Evolutionary conservation across 2,329 filamentous ascomycete species (phyloP), one percentile per base, ranked within the genome.

Genomic region (Massarina eburnea): DNA sequence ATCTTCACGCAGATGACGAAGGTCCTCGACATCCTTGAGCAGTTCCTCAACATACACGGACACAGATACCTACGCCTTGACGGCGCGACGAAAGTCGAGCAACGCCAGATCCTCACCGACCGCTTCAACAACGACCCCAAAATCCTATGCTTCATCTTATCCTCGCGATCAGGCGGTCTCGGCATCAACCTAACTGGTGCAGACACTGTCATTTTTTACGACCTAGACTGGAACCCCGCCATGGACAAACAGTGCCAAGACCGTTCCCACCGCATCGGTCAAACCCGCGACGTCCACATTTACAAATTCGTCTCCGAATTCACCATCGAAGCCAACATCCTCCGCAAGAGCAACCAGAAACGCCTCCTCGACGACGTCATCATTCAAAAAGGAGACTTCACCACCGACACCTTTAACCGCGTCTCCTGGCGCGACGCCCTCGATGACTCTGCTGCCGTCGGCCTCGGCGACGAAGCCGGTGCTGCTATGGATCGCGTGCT

Each of bases 1-100:
- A 99, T 99, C 67, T 99, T 99, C 71, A 97, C 95, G 0, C 94
- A 99, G 65, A 99, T 99, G 94, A 97, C 94, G 37, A 96, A 95
- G 68, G 94, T 97, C 36, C 80, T 99, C 15, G 92, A 99, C 68
- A 95, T 99, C 44, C 79, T 99, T 2, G 94, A 99, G 69, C 91
- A 94, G 58, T 99, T 99, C 66, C 82, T 99, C 57, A 97, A 96
- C 65, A 96, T 99, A 40, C 92, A 99, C 61, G 92, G 92, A 0
- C 89, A 97, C 74, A 94, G 95, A 45, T 99, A 99, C 66, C 81
- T 99, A 15, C 90, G 94, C 17, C 81, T 99, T 4, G 94, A 99
- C 65, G 94, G 94, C n/a, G 86, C 90, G 5, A 97, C 94, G 18
- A 95, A 95, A 66, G 87, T 97, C 12, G 94, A 99, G 70, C 89